Evolutionary conservation across 768 basidiomycete genomes (phyloP), one percentile per base, ranked within the genome.

Genomic region (Boletus vermiculosoides): DNA sequence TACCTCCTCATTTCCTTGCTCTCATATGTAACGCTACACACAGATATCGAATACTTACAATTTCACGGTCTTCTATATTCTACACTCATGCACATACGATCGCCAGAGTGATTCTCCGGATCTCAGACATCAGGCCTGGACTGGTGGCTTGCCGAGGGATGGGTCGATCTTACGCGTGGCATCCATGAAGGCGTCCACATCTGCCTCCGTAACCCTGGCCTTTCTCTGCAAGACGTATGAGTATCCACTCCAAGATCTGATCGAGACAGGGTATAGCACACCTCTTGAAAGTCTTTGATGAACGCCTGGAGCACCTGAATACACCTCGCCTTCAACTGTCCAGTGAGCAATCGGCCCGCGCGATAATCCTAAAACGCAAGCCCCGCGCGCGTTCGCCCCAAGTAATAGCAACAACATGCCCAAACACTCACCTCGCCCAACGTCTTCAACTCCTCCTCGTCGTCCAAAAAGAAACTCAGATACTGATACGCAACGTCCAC

Each of bases 401-500:
- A 28, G 28, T 2, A 25, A 25, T 4, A 25, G 4, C 15, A 2
- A 12, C 2, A 15, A 25, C 23, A 37, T 2, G 10, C 9, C 3
- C 16, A 11, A 25, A n/a, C 4, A 6, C 30, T 58, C 62, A 94
- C 95, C 76, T 85, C 83, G 33, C 86, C 91, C 50, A 98, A 71
- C 64, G 76, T 78, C 60, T 80, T 84, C 56, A 97, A 77, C 75
- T 92, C 88, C n/a, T 84, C 90, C 58, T 98, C 97, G 64, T 97
- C 92, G 1, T 98, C 95, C 69, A 97, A 76, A 73, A 98, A 97
- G 82, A 98, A 98, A 12, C 85, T 82, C 60, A 99, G 71, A 72
- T 97, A 99, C 74, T 98, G 95, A 73, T 93, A 98, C 55, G 88
- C 81, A 54, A 99, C 92, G 71, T 99, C 97, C 20, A 98, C 94